phyloP scores from a whole-genome alignment of 2,329 filamentous ascomycete species.

The Aspergillus novoparasiticus region DNA sequence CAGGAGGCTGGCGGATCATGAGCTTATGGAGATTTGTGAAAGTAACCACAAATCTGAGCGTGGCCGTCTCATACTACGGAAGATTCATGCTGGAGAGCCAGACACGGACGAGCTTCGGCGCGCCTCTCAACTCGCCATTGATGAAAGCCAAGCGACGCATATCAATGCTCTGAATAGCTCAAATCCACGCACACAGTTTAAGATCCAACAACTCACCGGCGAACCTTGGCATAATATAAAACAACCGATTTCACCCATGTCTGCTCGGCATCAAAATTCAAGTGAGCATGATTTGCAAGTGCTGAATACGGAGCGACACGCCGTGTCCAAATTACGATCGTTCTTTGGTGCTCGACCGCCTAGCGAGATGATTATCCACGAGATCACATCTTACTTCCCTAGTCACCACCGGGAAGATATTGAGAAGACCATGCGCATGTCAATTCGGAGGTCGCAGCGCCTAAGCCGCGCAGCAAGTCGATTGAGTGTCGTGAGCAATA shows the following conservation, averaged over 20 bases:
- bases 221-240: conserved; percentile 84
- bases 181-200: conserved; percentile 79
- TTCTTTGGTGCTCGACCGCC: conserved; percentile 93
- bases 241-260: conserved; percentile 79
- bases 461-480: conserved; percentile 91
- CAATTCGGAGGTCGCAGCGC: conserved; percentile 84
- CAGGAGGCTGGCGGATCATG: conserved; percentile 79
- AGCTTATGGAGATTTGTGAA: conserved; percentile 88
- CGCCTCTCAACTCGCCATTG: conserved; percentile 84
- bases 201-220: conserved; percentile 86
- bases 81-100: conserved; percentile 89
- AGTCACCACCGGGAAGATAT: conserved; percentile 93
- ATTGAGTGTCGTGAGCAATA: conserved; percentile 88
- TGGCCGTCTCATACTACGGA: conserved; percentile 85
- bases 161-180: conserved; percentile 60
- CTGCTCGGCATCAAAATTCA: conserved; percentile 37
- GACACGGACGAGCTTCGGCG: conserved; percentile 82
- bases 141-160: conserved; percentile 78
- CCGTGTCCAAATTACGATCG: conserved; percentile 47
- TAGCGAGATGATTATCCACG: conserved; percentile 95
- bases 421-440: conserved; percentile 90
- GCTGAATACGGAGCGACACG: conserved; percentile 34
- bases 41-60: conserved; percentile 83
- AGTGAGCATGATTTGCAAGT: conserved; percentile 33
- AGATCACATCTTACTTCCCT: conserved; percentile 95